A percentile compares a stretch with the other conserved stretches of the same genome.
Conservation (phyloP, 306 rosid species). For the Astragalus membranaceus region DNA sequence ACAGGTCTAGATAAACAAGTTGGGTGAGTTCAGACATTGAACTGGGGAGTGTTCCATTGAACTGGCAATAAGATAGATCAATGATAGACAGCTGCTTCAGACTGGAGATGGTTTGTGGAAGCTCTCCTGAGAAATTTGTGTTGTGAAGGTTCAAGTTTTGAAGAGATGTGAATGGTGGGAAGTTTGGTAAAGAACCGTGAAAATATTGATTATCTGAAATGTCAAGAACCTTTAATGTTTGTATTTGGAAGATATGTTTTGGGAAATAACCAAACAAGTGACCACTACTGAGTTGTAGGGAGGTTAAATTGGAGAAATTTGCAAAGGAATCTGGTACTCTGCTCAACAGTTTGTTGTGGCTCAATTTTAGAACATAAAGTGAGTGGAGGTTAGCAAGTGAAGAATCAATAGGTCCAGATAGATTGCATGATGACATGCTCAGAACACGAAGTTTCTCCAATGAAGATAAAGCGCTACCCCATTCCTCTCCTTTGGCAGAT, state of each 20-base stretch:
- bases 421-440: slow-evolving; percentile 23
- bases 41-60: slow-evolving; percentile 21
- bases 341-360: slow-evolving; percentile 3
- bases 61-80: slow-evolving; percentile 15
- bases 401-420: slow-evolving; percentile 28
- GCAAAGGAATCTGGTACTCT: slow-evolving; percentile 19
- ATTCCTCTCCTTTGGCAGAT: slow-evolving; percentile 23
- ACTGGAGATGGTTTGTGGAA: slow-evolving; percentile 7
- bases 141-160: not conserved
- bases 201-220: slow-evolving; percentile 12
- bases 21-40: slow-evolving; percentile 20
- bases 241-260: slow-evolving; percentile 14
- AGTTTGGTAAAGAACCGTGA: slow-evolving; percentile 26
- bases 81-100: slow-evolving; percentile 10
- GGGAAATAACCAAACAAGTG: slow-evolving; percentile 21
- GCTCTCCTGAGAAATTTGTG: slow-evolving; percentile 21
- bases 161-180: slow-evolving; percentile 1
- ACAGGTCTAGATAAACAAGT: slow-evolving; percentile 21
- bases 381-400: slow-evolving; percentile 7
- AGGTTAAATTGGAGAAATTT: slow-evolving; percentile 14
- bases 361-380: not conserved
- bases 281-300: not conserved
- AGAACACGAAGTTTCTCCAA: not conserved
- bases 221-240: slow-evolving; percentile 18
- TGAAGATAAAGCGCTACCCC: slow-evolving; percentile 33